Conservation (phyloP, 108 stramenopile genomes). For the Cylindrotheca closterium region DNA sequence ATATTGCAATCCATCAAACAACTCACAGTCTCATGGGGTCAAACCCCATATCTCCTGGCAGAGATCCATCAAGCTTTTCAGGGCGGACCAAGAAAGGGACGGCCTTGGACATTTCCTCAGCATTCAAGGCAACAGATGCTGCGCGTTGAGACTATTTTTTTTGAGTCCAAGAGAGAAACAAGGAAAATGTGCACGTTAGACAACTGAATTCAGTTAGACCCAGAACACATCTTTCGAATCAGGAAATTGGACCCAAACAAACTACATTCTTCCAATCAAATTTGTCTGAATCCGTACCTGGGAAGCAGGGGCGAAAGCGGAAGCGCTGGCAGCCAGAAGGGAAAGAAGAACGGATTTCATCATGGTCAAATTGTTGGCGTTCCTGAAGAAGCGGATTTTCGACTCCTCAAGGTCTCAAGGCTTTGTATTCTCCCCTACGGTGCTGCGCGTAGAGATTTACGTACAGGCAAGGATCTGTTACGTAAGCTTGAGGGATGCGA, state of each 20-base stretch:
- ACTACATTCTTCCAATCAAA: constrained; percentile 2
- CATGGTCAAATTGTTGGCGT: constrained; percentile 29
- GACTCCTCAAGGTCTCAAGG: too few species aligned
- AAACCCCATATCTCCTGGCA: constrained; percentile 95
- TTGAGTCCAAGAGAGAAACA: neutral
- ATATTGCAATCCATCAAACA: neutral
- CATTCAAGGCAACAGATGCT: constrained; percentile 63
- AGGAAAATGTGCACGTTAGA: neutral
- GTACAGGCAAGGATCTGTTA: too few species aligned
- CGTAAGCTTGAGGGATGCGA: too few species aligned
- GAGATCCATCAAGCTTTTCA: constrained; percentile 91
- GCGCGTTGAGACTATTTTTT: constrained; percentile 21
- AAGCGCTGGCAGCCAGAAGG: constrained; percentile 65
- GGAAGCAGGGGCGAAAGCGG: constrained; percentile 76
- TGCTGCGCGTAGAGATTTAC: neutral
- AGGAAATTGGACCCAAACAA: neutral
- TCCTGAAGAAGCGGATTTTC: too few species aligned
- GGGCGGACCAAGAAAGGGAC: constrained; percentile 93
- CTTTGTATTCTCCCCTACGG: neutral
- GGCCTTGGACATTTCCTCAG: constrained; percentile 81
- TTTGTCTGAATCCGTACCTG: constrained; percentile 32
- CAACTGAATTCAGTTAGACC: too few species aligned
- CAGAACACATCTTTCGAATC: neutral
- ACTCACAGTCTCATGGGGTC: constrained; percentile 96
- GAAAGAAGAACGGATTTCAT: constrained; percentile 43